A percentile compares a stretch with the other conserved stretches of the same genome.
Conservation (phyloP, 768 basidiomycete species). For the Scleroderma bovista region DNA sequence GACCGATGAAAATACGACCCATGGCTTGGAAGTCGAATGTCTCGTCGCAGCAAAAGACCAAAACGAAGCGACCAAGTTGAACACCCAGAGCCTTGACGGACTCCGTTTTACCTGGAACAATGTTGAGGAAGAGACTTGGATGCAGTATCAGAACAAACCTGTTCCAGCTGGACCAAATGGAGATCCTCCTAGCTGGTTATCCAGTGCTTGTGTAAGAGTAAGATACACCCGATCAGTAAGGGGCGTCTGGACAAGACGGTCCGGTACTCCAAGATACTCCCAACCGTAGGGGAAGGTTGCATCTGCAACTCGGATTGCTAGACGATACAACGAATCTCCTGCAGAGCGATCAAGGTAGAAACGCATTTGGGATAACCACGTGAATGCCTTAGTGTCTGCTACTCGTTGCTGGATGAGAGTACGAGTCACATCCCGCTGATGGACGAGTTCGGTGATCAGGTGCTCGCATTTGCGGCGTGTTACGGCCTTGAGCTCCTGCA, state of each 20-base stretch:
- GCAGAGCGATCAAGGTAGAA: conserved; percentile 78
- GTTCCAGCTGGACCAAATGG: conserved; percentile 99
- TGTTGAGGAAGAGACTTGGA: conserved; percentile 3
- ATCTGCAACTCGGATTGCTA: conserved; percentile 82
- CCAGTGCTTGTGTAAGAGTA: conserved; percentile 91
- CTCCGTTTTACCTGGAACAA: conserved; percentile 82
- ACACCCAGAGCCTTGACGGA: conserved; percentile 98
- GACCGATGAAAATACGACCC: conserved; percentile 98
- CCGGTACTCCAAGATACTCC: conserved; percentile 97
- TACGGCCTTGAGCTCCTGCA: conserved; percentile 81
- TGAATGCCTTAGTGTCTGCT: conserved; percentile 65
- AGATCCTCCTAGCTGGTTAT: conserved; percentile 92
- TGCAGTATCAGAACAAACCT: conserved; percentile 39
- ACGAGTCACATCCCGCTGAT: conserved; percentile 93
- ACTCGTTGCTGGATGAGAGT: conserved; percentile 64
- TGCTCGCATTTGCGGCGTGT: conserved; percentile 99
- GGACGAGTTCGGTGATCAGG: conserved; percentile 96
- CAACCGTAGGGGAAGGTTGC: conserved; percentile 95
- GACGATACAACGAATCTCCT: conserved; percentile 75
- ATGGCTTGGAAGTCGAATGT: conserved; percentile 99
- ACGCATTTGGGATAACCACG: conserved; percentile 98
- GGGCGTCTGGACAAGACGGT: conserved; percentile 96
- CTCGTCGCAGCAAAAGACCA: conserved; percentile 99
- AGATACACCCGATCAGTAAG: conserved; percentile 96
- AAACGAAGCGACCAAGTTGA: conserved; percentile 95